These are phyloP conservation scores for Leishmania braziliensis DNA, from an alignment of 208 protist genomes.

Conservation along the genomic window DNA sequence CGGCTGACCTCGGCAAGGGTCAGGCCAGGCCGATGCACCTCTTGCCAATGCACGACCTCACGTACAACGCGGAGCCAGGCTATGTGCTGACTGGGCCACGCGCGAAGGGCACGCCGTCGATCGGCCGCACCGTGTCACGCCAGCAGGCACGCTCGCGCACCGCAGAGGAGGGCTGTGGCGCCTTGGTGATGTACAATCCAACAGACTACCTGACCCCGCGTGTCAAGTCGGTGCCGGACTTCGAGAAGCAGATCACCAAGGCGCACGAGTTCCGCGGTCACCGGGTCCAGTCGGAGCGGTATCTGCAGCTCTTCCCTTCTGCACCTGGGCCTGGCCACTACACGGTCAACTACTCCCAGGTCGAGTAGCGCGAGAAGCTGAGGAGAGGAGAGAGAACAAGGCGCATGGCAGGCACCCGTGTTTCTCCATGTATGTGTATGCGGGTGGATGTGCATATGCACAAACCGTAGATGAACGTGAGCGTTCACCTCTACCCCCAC, in stretches of 20 bases:
- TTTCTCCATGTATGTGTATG: background rate
- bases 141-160: conserved; percentile 46
- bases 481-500: too few species aligned
- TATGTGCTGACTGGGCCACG: conserved; percentile 52
- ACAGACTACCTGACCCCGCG: conserved; percentile 45
- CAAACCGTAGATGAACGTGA: too few species aligned
- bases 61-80: conserved; percentile 53
- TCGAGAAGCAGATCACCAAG: conserved; percentile 87
- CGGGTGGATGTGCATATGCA: background rate
- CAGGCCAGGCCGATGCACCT: conserved; percentile 33
- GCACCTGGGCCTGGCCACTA: conserved; percentile 77
- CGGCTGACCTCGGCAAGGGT: conserved; percentile 49
- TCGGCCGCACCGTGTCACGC: conserved; percentile 53
- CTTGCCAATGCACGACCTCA: conserved; percentile 52
- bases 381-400: background rate
- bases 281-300: conserved; percentile 73
- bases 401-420: background rate
- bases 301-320: conserved; percentile 56
- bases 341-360: conserved; percentile 52
- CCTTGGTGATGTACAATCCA: conserved; percentile 48
- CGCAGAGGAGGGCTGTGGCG: conserved; percentile 52
- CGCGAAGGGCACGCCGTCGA: conserved; percentile 64
- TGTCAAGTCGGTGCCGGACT: conserved; percentile 70
- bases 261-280: conserved; percentile 83
- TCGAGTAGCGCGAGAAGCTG: conserved; percentile 34